Base-by-base conservation (phyloP, 2,329 filamentous ascomycete genomes). In the Coniochaeta hoffmannii region DNA sequence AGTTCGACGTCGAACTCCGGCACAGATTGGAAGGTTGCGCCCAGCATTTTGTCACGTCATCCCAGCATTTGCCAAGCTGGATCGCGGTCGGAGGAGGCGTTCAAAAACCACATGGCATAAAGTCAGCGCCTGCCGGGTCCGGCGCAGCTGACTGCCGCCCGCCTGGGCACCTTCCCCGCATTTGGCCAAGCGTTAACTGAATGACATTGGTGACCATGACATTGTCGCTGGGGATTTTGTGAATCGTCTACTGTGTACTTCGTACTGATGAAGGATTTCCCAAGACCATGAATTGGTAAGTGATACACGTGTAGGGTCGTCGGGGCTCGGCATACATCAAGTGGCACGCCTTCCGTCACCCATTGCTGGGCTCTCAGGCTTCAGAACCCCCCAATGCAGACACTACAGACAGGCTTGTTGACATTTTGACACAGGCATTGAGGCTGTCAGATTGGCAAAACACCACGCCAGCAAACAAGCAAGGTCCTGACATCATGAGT, bases 11-110 rank as follows among this genome's bases (percentile, higher is more conserved):
- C 41, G 41, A 22, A 8, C 19, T 15, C 19, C 41, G 41, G 22
- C 41, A 28, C 41, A 28, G 12, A 32, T n/a, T n/a, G 12, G 30
- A n/a, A 28, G 11, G 4, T 46, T 28, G 41, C 22, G 41, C 22
- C 41, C 22, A 46, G 41, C 22, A n/a, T 28, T 46, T 46, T 46
- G 41, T 46, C 41, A 46, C 41, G 41, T 46, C 41, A 46, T 46
- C 41, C 41, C 22, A 46, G 41, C 41, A 28, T 15, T 46, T 46
- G 41, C 41, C 41, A 46, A 46, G 41, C 36, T 22, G 2, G 9
- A 22, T n/a, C n/a, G n/a, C 24, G 24, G 41, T 15, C 22, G 10
- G n/a, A 46, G 41, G 19, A 26, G 22, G 36, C 36, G 36, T 22
- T n/a, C 2, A n/a, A 46, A 46, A 24, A 28, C 41, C 41, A 46